A percentile compares a stretch with the other conserved stretches of the same genome.
phyloP scores from a whole-genome alignment of 2,329 filamentous ascomycete species.

The Cordyceps cateniannulata region DNA sequence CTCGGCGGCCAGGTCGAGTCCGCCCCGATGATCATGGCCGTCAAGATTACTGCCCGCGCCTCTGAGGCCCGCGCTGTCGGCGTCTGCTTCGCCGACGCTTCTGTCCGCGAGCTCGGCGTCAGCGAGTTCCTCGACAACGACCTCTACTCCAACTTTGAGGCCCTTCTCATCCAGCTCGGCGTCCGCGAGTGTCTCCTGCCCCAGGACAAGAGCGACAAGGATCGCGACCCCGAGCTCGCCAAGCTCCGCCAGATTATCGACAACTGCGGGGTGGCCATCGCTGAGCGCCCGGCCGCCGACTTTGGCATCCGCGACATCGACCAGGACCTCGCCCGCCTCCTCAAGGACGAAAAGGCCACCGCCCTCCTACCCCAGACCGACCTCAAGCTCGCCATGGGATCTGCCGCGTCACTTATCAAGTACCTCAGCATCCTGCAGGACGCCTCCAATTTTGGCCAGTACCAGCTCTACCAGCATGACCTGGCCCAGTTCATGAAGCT shows the following conservation, averaged over 20 bases:
- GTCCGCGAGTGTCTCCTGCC: conserved; percentile 92
- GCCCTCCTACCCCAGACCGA: conserved; percentile 82
- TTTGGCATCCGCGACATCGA: conserved; percentile 91
- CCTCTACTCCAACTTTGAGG: conserved; percentile 95
- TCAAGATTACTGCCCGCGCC: conserved; percentile 87
- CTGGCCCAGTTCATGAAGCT: conserved; percentile 97
- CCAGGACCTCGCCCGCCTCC: conserved; percentile 79
- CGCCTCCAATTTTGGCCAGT: conserved; percentile 91
- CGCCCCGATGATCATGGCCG: conserved; percentile 88
- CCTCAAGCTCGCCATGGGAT: conserved; percentile 91
- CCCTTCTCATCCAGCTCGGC: conserved; percentile 89
- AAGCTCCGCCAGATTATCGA: conserved; percentile 88
- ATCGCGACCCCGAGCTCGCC: conserved; percentile 78
- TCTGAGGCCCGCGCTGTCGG: conserved; percentile 80
- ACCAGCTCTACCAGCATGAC: conserved; percentile 95
- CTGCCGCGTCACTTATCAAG: conserved; percentile 87
- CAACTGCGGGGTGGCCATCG: conserved; percentile 84
- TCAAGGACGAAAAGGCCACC: conserved; percentile 78
- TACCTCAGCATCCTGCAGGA: conserved; percentile 90
- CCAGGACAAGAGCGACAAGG: conserved; percentile 69
- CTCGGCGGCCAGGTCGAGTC: conserved; percentile 79
- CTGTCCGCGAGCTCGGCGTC: conserved; percentile 88
- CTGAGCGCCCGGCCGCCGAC: conserved; percentile 68
- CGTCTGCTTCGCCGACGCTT: conserved; percentile 96
- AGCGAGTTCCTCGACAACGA: conserved; percentile 99